Evolutionary conservation across 2,329 filamentous ascomycete species (phyloP).

Genomic region (Penicillium janthinellum): DNA sequence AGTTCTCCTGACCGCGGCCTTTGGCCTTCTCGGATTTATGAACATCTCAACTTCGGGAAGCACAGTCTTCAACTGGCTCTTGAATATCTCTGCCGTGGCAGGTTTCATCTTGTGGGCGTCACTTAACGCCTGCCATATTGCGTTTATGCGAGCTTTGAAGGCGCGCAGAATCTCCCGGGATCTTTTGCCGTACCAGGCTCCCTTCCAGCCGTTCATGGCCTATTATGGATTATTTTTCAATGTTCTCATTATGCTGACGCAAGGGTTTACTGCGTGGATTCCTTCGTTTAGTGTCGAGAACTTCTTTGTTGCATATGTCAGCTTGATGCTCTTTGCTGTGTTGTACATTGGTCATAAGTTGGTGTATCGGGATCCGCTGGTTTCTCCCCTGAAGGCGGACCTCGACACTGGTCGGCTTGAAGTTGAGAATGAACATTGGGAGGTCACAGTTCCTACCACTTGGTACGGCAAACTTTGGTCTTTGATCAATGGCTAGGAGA

Average conservation of each 20-base stretch:
- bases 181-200: conserved; percentile 14
- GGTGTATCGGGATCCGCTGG: conserved; percentile 7
- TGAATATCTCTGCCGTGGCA: conserved; percentile 16
- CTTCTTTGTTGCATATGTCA: conserved; percentile 19
- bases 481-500: conserved; percentile 7
- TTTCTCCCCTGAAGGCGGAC: conserved; percentile 15
- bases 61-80: conserved; percentile 16
- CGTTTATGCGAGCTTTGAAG: conserved; percentile 17
- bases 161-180: conserved; percentile 12
- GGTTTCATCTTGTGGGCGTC: conserved; percentile 17
- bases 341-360: conserved; percentile 17
- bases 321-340: conserved; percentile 16
- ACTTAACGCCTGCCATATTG: conserved; percentile 15
- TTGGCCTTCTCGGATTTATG: conserved; percentile 18
- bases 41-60: conserved; percentile 12
- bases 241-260: conserved; percentile 14
- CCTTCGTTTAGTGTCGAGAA: conserved; percentile 12
- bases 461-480: conserved; percentile 20
- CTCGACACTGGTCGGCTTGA: conserved; percentile 17
- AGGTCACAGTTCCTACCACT: conserved; percentile 14
- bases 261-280: conserved; percentile 17
- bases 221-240: conserved; percentile 16
- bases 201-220: conserved; percentile 15
- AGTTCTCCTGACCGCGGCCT: conserved; percentile 11
- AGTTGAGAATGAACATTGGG: conserved; percentile 19